Conservation (phyloP, 805 yeast genomes). For the Hemisphaericaspora nanyangensis region DNA sequence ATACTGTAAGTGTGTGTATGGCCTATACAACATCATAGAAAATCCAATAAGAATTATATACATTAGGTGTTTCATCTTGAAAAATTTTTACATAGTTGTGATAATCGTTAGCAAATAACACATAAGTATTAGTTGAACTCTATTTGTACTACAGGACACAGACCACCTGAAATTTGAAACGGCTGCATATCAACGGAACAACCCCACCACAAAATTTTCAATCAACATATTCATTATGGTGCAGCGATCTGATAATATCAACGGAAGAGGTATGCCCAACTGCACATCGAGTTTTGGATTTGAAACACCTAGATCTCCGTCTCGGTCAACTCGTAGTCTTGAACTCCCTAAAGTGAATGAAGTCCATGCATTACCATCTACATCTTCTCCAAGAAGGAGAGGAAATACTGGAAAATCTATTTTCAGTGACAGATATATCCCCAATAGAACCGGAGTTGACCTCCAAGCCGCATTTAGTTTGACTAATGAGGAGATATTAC, state of each 20-base stretch:
- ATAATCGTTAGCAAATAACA: no score
- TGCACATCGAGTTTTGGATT: constrained; percentile 13
- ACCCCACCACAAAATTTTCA: no score
- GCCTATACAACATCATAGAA: no score
- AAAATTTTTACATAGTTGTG: no score
- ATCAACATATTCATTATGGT: no score
- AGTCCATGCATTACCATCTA: constrained; percentile 9
- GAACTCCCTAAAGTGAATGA: constrained; percentile 38
- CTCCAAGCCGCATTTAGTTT: constrained; percentile 79
- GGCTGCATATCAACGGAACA: no score
- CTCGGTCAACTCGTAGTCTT: constrained; percentile 34
- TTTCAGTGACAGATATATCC: constrained; percentile 84
- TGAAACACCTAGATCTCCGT: constrained; percentile 41
- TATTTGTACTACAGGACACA: no score
- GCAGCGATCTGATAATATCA: neutral
- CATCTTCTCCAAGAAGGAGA: constrained; percentile 40
- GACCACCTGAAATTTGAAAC: no score
- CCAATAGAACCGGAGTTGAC: constrained; percentile 81
- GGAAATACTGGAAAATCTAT: constrained; percentile 44
- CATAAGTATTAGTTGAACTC: no score
- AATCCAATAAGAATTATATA: no score
- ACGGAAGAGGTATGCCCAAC: neutral
- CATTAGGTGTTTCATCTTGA: no score
- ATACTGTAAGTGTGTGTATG: no score
- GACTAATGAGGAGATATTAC: constrained; percentile 41